A percentile compares a stretch with the other conserved stretches of the same genome.
phyloP scores from a whole-genome alignment of 1,284 basidiomycete species.

The Moesziomyces antarcticus region DNA sequence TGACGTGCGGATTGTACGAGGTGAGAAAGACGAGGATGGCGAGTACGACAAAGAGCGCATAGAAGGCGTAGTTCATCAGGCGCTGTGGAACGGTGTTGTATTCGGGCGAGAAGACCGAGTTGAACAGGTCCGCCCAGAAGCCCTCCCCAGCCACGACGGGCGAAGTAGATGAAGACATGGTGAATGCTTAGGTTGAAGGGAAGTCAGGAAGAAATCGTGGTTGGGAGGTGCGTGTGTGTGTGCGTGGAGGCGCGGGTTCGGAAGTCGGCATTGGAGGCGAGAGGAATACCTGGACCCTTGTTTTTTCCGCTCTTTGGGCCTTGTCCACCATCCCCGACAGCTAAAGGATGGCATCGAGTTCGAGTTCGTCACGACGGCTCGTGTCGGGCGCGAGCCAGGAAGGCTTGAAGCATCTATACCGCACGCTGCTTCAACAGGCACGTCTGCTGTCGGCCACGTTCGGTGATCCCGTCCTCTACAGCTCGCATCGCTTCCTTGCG shows the following conservation, averaged over 20 bases:
- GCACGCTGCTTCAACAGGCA: conserved; percentile 32
- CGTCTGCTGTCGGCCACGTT: conserved; percentile 28
- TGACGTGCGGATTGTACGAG: conserved; percentile 66
- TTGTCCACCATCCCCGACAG: background rate
- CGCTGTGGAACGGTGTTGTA: conserved; percentile 58
- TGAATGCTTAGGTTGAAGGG: background rate
- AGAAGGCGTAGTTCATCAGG: conserved; percentile 68
- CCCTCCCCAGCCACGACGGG: background rate
- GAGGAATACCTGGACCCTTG: background rate
- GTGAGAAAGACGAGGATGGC: conserved; percentile 62
- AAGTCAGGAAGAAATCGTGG: background rate
- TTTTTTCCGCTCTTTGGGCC: background rate
- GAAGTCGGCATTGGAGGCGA: conserved; percentile 12
- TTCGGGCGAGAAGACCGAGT: conserved; percentile 61
- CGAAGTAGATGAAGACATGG: conserved; percentile 9
- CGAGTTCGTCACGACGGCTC: conserved; percentile 8
- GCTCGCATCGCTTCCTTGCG: conserved; percentile 34
- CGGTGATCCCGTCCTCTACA: conserved; percentile 21
- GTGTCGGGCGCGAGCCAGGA: conserved; percentile 6
- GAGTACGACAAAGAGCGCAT: conserved; percentile 67
- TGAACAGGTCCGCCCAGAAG: conserved; percentile 46
- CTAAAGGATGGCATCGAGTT: conserved; percentile 12
- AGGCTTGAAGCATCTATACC: conserved; percentile 37
- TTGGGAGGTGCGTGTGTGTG: background rate
- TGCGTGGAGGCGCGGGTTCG: conserved; percentile 3